phyloP scores from a whole-genome alignment of 495 filamentous ascomycete species.

The Aspergillus olivimuriae region DNA sequence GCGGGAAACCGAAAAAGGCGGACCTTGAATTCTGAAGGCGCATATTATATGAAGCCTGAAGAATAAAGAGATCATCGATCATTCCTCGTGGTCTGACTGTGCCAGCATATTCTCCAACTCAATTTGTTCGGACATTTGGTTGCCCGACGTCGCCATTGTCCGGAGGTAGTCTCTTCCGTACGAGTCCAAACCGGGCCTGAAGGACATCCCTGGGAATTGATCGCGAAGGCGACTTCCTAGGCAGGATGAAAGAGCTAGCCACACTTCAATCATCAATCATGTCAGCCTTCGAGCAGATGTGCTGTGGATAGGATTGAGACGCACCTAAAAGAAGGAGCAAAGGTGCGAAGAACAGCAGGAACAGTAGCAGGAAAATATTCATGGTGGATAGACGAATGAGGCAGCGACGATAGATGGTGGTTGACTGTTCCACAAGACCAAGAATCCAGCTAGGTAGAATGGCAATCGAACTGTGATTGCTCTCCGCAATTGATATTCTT shows the following conservation, averaged over 20 bases:
- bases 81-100: conserved; percentile 40
- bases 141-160: conserved; percentile 45
- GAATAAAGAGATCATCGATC: conserved; percentile 8
- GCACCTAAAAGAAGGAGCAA: conserved; percentile 44
- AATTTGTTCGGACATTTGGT: conserved; percentile 57
- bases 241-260: conserved; percentile 54
- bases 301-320: conserved; percentile 7
- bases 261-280: conserved; percentile 35
- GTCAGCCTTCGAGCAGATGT: neutral
- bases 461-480: too few species aligned
- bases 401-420: neutral
- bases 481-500: too few species aligned
- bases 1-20: conserved; percentile 51
- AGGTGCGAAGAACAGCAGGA: conserved; percentile 44
- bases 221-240: conserved; percentile 48
- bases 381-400: conserved; percentile 19
- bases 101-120: conserved; percentile 56
- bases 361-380: conserved; percentile 44
- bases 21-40: conserved; percentile 65
- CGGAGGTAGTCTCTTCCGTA: conserved; percentile 52
- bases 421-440: too few species aligned
- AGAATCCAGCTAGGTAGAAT: too few species aligned
- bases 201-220: conserved; percentile 27
- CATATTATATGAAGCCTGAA: neutral
- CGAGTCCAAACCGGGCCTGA: conserved; percentile 32